Evolutionary conservation across 2,329 filamentous ascomycete genomes (phyloP), one percentile per base, ranked within the genome.

Genomic region (Diaporthe amygdali): DNA sequence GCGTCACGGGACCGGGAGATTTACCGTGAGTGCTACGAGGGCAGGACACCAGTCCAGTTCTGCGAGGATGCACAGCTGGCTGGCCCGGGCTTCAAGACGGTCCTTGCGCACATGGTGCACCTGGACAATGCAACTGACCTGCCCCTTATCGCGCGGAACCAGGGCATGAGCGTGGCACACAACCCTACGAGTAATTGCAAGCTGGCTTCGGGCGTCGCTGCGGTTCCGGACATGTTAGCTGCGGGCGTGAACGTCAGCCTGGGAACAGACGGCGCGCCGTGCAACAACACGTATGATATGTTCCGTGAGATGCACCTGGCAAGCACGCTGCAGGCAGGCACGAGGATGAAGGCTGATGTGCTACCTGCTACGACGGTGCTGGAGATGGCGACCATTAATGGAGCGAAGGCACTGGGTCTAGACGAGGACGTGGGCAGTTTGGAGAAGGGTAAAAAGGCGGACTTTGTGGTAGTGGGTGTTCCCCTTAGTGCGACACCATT

Each of bases 221-320:
- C 81, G 6, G 80, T 88, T 0, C 85, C 85, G 0, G 81, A 84
- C 32, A 78, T 88, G 76, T 77, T 86, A 27, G 71, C 76, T 0
- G 79, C 78, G 0, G 80, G 80, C 0, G 82, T 88, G 7, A 87
- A 86, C 71, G 82, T 88, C 8, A 78, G 79, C 0, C 77, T 88
- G 0, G 87, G 86, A 0, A 88, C 86, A 0, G 86, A 89, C 74
- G 86, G 86, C 0, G 86, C 86, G 0, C 86, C 86, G 0, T 88
- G 86, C 75, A 85, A 85, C 44, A 87, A 87, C 73, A 83, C 83
- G 8, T 86, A 85, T 75, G 85, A 87, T 72, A 82, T 88, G 77
- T 75, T 88, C 22, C 84, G 84, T 59, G 86, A 88, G 77, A 88
- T 87, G 84, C 84, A 85, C 63, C 78, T 88, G 0, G 85, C 86